Conservation (phyloP, 2,329 filamentous ascomycete genomes). For the Ophiostoma montium region DNA sequence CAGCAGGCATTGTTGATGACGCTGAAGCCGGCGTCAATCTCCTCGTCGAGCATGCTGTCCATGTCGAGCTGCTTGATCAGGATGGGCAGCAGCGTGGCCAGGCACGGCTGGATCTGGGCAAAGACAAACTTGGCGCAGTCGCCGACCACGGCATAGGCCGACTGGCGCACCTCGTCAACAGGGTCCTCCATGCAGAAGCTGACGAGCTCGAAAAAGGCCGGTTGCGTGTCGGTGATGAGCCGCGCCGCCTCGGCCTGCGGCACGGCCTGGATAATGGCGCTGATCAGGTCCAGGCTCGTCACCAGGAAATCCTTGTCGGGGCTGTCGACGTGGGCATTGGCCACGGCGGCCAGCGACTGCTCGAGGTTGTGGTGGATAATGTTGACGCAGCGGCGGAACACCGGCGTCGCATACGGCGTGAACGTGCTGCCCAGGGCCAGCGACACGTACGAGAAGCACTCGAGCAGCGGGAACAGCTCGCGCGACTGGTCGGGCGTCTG, state of each 20-base stretch:
- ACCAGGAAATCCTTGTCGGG: slow-evolving; percentile 97
- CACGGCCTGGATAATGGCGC: slow-evolving; percentile 83
- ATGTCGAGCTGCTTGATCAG: slow-evolving; percentile 81
- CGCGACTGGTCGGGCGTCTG: slow-evolving; percentile 76
- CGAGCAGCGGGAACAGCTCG: slow-evolving; percentile 88
- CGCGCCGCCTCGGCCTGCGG: slow-evolving; percentile 58
- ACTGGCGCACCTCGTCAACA: slow-evolving; percentile 87
- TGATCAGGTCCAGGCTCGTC: slow-evolving; percentile 84
- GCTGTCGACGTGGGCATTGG: slow-evolving; percentile 54
- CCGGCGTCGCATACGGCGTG: slow-evolving; percentile 68
- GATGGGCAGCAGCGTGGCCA: slow-evolving; percentile 62
- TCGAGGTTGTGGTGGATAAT: slow-evolving; percentile 89
- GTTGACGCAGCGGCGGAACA: slow-evolving; percentile 77
- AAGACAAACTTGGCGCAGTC: slow-evolving; percentile 93
- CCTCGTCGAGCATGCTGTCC: slow-evolving; percentile 60
- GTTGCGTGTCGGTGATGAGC: slow-evolving; percentile 61
- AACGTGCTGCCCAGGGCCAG: slow-evolving; percentile 73
- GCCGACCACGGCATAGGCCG: slow-evolving; percentile 84
- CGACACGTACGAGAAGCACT: slow-evolving; percentile 89
- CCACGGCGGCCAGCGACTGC: slow-evolving; percentile 55
- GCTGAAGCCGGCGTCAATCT: slow-evolving; percentile 72
- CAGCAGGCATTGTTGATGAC: slow-evolving; percentile 98
- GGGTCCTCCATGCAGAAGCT: slow-evolving; percentile 85
- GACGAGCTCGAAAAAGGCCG: slow-evolving; percentile 80
- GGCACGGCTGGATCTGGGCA: slow-evolving; percentile 58